Conservation (phyloP, 169 alveolate species). For the Plasmodium reichenowi region DNA sequence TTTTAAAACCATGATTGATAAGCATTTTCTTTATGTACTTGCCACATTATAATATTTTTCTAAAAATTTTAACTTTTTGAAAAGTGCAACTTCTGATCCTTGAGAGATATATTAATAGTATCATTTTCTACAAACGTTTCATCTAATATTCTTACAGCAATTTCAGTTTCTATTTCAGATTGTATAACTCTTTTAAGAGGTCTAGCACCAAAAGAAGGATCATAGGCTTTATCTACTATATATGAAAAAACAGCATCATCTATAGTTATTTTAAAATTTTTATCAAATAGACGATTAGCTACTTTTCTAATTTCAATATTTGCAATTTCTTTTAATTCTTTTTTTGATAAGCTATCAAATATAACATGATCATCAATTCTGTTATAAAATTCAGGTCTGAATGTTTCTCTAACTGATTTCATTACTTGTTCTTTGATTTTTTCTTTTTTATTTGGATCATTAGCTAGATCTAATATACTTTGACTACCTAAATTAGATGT, state of each 20-base stretch:
- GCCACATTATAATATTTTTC: too few relatives aligned
- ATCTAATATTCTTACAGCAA: conserved; percentile 86
- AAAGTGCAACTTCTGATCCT: conserved; percentile 51
- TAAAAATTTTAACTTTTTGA: conserved; percentile 18
- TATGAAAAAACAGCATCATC: conserved; percentile 89
- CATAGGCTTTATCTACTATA: conserved; percentile 91
- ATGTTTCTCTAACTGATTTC: conserved; percentile 85
- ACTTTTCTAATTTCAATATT: conserved; percentile 87
- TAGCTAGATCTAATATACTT: conserved; percentile 87
- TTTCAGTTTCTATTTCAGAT: conserved; percentile 89
- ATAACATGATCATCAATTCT: conserved; percentile 91
- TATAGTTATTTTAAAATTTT: conserved; percentile 86
- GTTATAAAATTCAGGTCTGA: conserved; percentile 92
- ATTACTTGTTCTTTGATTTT: conserved; percentile 84
- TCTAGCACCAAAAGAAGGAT: conserved; percentile 91
- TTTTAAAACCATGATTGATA: background rate
- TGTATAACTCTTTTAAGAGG: conserved; percentile 90
- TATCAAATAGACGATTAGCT: conserved; percentile 87
- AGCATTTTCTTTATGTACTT: background rate
- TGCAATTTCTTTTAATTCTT: conserved; percentile 88
- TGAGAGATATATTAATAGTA: conserved; percentile 77
- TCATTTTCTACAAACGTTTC: conserved; percentile 85
- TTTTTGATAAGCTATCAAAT: conserved; percentile 84
- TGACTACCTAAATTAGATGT: conserved; percentile 93
- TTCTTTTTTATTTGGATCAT: conserved; percentile 82